Evolutionary conservation across 1,139 yeast species (phyloP).

Genomic region (Candida mesenterica): DNA sequence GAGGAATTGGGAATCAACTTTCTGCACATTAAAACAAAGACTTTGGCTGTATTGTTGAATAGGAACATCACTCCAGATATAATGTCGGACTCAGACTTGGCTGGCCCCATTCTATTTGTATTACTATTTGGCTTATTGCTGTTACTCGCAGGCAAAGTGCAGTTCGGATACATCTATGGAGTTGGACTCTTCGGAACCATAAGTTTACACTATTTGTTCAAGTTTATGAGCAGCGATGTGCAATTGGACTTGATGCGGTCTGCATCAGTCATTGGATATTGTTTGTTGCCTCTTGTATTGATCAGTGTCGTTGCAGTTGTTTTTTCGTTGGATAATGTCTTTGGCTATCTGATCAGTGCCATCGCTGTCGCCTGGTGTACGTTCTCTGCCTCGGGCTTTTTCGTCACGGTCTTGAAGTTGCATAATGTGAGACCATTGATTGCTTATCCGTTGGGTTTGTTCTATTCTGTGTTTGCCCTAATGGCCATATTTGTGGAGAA

Average conservation of each 20-base stretch:
- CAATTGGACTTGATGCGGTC: constrained; percentile 70
- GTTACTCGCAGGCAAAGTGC: constrained; percentile 85
- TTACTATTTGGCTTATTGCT: constrained; percentile 83
- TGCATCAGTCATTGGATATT: constrained; percentile 92
- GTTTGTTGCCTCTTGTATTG: constrained; percentile 84
- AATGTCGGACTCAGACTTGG: constrained; percentile 87
- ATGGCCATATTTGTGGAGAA: constrained; percentile 89
- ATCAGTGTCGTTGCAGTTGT: constrained; percentile 75
- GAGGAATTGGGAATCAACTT: constrained; percentile 95
- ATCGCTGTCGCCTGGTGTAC: constrained; percentile 92
- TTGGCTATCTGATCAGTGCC: constrained; percentile 72
- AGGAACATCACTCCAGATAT: constrained; percentile 64
- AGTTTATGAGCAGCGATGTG: constrained; percentile 69
- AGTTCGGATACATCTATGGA: constrained; percentile 95
- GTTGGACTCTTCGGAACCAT: constrained; percentile 91
- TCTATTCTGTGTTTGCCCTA: constrained; percentile 90
- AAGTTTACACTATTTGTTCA: constrained; percentile 79
- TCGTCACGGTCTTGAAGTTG: constrained; percentile 79
- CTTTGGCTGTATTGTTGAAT: constrained; percentile 75
- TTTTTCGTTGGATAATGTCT: constrained; percentile 61
- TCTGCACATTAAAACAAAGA: constrained; percentile 79
- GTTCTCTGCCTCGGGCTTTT: constrained; percentile 88
- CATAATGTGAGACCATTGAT: constrained; percentile 85
- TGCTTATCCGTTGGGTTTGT: constrained; percentile 91
- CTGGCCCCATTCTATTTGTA: constrained; percentile 93